Evolutionary conservation across 2,329 filamentous ascomycete genomes (phyloP), one percentile per base, ranked within the genome.

Genomic region (Trichoderma brevicompactum): DNA sequence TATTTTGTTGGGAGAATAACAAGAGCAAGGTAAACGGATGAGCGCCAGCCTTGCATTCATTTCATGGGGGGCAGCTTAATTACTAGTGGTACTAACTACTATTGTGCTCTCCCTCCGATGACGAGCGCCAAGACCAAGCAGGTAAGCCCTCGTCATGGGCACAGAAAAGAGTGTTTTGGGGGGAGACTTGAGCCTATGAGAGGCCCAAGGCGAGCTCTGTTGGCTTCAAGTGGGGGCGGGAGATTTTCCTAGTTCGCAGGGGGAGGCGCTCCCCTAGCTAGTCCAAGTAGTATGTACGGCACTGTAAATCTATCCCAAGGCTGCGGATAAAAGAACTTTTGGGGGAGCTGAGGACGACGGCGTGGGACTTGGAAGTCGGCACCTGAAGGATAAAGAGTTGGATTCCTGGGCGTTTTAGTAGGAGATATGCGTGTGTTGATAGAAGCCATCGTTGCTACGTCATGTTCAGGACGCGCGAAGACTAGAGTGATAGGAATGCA

Each of bases 191-290:
- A 36, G 38, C 59, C 59, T 53, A 54, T 53, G 49, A 46, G 40
- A 60, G 3, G 23, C 17, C 34, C 32, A 9, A 2, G 46, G 7
- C 15, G 41, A 19, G 28, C 10, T 38, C 12, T 64, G 61, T 49
- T 64, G 61, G 50, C 43, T 49, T 32, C 43, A 41, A 13, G 61
- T 48, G 52, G 61, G 58, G 43, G 52, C 50, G 52, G 61, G 61
- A 52, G 61, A 64, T 64, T 53, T 43, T 38, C 50, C 43, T 55
- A 17, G n/a, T 17, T 44, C 32, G 8, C 13, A 36, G 32, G 38
- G 17, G 19, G 59, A 1, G 32, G 28, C 40, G 59, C 19, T 49
- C n/a, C 19, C 6, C 50, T n/a, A 48, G 49, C 40, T 15, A n/a
- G n/a, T n/a, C n/a, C n/a, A n/a, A n/a, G 5, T 28, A 28, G 23